Evolutionary conservation across 306 rosid genomes (phyloP), one percentile per base, ranked within the genome.

Genomic region (Glycine soja): DNA sequence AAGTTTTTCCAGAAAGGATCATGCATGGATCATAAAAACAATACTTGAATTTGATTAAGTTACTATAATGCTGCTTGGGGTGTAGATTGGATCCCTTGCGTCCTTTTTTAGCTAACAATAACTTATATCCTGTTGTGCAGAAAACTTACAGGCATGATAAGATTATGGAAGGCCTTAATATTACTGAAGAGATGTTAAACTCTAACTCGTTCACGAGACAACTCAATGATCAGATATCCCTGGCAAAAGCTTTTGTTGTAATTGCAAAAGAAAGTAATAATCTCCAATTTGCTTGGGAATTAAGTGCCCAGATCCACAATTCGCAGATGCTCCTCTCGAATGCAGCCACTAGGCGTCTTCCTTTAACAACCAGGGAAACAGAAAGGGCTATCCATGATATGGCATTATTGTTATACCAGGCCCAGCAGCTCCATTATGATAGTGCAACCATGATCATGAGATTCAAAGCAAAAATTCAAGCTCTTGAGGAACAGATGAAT

Each of bases 281-380:
- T 84, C 93, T 88, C 70, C 98, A 93, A 84, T 93, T 93, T 91
- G 98, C 98, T 34, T 93, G 98, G 98, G 98, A 93, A 38, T 79
- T 93, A 53, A 93, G 98, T 85, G 94, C 98, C 18, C 97, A 93
- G 86, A 93, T 93, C 84, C 94, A 97, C 58, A 91, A 85, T 87
- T 93, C 92, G 0, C 93, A 91, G 91, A 81, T 90, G 79, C 92
- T 93, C 30, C 94, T 93, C 82, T 91, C 98, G 73, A 88, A 87
- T 84, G 94, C 97, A 68, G 98, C 97, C 6, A 89, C 91, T 61
- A 90, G 94, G 84, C 88, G 94, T 70, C 80, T 80, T 53, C 97
- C 97, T 61, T 72, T 93, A 82, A 89, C 93, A 45, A 57, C 78
- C 43, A 73, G 76, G 63, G 98, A 93, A 86, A 87, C 97, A 69